Evolutionary conservation across 768 basidiomycete genomes (phyloP).

Genomic region (Podaxis sp.): DNA sequence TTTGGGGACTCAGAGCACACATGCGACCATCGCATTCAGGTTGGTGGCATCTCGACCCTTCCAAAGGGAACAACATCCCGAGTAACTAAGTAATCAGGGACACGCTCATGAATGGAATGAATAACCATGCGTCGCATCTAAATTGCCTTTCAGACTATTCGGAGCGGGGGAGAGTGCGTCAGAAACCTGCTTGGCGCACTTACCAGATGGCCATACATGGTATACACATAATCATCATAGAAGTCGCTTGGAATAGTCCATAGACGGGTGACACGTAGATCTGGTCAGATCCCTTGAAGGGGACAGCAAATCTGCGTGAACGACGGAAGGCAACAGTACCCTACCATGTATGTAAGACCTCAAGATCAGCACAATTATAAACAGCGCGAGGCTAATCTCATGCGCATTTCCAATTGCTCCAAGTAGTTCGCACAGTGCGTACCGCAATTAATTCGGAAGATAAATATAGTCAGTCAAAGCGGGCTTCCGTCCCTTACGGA

Average conservation of each 20-base stretch:
- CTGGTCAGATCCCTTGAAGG: slow-evolving; percentile 10
- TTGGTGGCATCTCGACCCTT: not conserved
- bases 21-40: not conserved
- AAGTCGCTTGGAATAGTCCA: not conserved
- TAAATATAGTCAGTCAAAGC: not conserved
- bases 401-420: not conserved
- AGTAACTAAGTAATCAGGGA: not conserved
- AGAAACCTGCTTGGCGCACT: not conserved
- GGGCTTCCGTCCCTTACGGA: slow-evolving; percentile 10
- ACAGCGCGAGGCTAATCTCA: slow-evolving; percentile 11
- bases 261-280: not conserved
- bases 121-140: not conserved
- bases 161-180: slow-evolving; percentile 7
- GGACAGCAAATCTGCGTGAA: slow-evolving; percentile 11
- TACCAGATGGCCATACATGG: not conserved
- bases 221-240: not conserved
- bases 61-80: not conserved
- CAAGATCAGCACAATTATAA: not conserved
- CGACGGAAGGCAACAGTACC: not conserved
- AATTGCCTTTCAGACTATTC: not conserved
- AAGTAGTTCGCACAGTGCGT: not conserved
- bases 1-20: not conserved
- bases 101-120: not conserved
- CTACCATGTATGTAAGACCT: not conserved
- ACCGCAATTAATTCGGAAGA: not conserved